Conservation (phyloP, 139 green algal genomes). For the Edaphochlamys debaryana region DNA sequence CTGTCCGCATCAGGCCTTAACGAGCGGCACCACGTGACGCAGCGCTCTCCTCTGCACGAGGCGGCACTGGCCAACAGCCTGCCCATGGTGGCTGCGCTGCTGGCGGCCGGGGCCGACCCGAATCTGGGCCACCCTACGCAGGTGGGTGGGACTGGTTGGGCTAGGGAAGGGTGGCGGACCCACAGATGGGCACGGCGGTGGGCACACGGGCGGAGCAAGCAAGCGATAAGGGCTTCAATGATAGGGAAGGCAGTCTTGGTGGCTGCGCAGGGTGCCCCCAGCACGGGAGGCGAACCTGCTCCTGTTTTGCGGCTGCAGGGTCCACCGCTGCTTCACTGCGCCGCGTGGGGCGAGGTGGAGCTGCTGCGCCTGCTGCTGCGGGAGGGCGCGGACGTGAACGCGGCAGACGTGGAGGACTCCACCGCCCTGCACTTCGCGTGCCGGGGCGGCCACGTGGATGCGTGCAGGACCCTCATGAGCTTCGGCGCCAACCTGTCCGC, state of each 20-base stretch:
- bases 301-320: no score
- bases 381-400: constrained; percentile 49
- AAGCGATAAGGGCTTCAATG: no score
- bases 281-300: no score
- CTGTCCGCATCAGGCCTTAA: no score
- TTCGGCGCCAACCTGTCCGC: constrained; percentile 41
- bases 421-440: constrained; percentile 66
- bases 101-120: constrained; percentile 56
- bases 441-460: constrained; percentile 43
- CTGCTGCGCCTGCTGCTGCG: constrained; percentile 59
- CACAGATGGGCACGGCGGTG: no score
- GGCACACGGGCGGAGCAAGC: no score
- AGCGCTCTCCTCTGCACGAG: constrained; percentile 62
- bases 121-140: constrained; percentile 55
- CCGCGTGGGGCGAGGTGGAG: constrained; percentile 42
- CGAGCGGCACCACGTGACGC: constrained; percentile 43
- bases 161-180: no score
- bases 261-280: no score
- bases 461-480: constrained; percentile 39
- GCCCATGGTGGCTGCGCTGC: constrained; percentile 50
- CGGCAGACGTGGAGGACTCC: constrained; percentile 34
- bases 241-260: no score
- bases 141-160: constrained; percentile 14
- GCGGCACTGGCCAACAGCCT: constrained; percentile 53
- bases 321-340: constrained; percentile 48